A percentile compares a stretch with the other conserved stretches of the same genome.
phyloP scores from a whole-genome alignment of 176 grass and related monocot genomes.

The Chrysopogon serrulatus region DNA sequence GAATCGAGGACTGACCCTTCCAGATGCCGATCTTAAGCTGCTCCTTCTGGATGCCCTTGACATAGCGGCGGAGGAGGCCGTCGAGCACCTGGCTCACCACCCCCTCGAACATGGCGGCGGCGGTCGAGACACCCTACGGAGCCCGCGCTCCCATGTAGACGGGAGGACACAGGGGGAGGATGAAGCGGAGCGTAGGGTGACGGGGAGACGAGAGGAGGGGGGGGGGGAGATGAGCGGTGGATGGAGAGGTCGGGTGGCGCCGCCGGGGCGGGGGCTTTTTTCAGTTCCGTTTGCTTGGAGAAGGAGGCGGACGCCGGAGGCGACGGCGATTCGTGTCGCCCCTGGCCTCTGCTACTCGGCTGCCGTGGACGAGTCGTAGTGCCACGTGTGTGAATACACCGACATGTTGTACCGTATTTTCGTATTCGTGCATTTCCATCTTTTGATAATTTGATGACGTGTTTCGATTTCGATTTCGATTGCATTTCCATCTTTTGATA shows the following conservation, averaged over 20 bases:
- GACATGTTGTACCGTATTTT: background rate
- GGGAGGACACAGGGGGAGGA: background rate
- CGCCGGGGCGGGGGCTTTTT: conserved; percentile 6
- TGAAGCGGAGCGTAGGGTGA: background rate
- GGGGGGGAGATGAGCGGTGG: background rate
- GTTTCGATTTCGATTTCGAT: too few species aligned
- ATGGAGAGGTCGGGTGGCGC: background rate
- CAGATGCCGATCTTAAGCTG: conserved; percentile 97
- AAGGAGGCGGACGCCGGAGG: conserved; percentile 12
- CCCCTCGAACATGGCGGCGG: conserved; percentile 83
- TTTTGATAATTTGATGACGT: background rate
- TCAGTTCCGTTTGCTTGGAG: conserved; percentile 40
- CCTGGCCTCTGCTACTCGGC: background rate
- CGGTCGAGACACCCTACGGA: background rate
- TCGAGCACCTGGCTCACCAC: conserved; percentile 93
- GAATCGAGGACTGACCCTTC: conserved; percentile 57
- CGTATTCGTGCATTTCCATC: background rate
- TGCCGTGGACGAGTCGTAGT: background rate
- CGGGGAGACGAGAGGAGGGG: background rate
- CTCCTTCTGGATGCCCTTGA: conserved; percentile 95
- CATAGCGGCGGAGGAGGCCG: conserved; percentile 85
- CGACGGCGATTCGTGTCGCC: conserved; percentile 14
- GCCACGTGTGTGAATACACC: background rate
- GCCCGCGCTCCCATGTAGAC: conserved; percentile 45
- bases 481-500: background rate